Conservation (phyloP, 257 asterid species). For the Lavandula angustifolia region DNA sequence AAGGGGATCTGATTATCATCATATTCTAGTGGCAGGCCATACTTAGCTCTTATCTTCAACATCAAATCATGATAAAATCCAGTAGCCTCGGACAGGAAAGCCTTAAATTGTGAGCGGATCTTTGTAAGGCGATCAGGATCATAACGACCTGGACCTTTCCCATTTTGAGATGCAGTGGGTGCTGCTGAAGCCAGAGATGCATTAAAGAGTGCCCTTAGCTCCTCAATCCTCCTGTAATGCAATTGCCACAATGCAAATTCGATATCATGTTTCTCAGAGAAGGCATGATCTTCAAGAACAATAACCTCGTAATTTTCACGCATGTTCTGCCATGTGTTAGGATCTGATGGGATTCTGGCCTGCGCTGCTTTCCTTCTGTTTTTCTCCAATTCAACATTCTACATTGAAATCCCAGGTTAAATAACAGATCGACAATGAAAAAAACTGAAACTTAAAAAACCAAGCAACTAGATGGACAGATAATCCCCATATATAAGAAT, state of each 20-base stretch:
- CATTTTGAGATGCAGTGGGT: slow-evolving; percentile 60
- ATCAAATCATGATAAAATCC: slow-evolving; percentile 87
- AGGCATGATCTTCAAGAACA: slow-evolving; percentile 73
- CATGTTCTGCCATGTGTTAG: slow-evolving; percentile 79
- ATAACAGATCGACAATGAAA: slow-evolving; percentile 1
- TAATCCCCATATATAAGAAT: not conserved
- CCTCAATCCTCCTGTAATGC: slow-evolving; percentile 85
- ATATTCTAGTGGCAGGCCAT: slow-evolving; percentile 63
- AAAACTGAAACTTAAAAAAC: not conserved
- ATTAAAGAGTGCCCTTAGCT: slow-evolving; percentile 65
- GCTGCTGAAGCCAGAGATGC: slow-evolving; percentile 61
- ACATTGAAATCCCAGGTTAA: too few relatives aligned
- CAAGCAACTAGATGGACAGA: slow-evolving; percentile 12
- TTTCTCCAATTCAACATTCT: slow-evolving; percentile 77
- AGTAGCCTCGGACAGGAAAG: slow-evolving; percentile 80
- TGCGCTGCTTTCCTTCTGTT: slow-evolving; percentile 68
- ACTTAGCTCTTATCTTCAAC: slow-evolving; percentile 71
- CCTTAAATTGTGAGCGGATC: slow-evolving; percentile 76
- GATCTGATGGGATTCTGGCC: slow-evolving; percentile 77
- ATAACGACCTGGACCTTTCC: slow-evolving; percentile 54
- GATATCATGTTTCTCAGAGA: slow-evolving; percentile 74
- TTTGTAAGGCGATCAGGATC: slow-evolving; percentile 66
- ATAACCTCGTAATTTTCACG: slow-evolving; percentile 84
- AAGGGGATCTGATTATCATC: slow-evolving; percentile 56
- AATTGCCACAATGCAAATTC: slow-evolving; percentile 87